Percentiles rank a stretch among this genome's conserved stretches.
These are phyloP conservation scores for Hypoxylon lenormandii DNA, from an alignment of 495 filamentous ascomycete genomes.

Conservation along the genomic window DNA sequence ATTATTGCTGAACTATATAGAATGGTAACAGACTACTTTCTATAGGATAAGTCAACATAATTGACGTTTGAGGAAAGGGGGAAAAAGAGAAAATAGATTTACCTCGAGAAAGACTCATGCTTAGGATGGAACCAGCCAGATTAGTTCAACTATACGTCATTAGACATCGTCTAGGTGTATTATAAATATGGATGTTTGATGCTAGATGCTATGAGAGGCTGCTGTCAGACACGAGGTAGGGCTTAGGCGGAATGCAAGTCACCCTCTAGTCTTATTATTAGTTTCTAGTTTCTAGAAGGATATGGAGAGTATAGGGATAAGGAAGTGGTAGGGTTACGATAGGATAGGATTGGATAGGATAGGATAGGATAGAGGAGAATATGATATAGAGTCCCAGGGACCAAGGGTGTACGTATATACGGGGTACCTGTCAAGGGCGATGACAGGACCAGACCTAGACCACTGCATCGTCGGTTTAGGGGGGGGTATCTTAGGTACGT, in stretches of 20 bases:
- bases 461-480: too few relatives aligned
- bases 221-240: slow-evolving; percentile 13
- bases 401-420: too few relatives aligned
- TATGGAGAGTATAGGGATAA: background rate
- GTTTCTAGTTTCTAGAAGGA: background rate
- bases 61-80: background rate
- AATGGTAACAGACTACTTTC: background rate
- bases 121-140: slow-evolving; percentile 3
- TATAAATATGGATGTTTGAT: slow-evolving; percentile 21
- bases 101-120: slow-evolving; percentile 21
- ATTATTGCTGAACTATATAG: slow-evolving; percentile 18
- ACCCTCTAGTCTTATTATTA: background rate
- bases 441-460: too few relatives aligned
- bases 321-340: too few relatives aligned
- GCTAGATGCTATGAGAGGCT: background rate
- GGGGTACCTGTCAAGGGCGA: too few relatives aligned
- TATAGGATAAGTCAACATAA: slow-evolving; percentile 6
- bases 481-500: too few relatives aligned
- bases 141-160: slow-evolving; percentile 29
- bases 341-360: too few relatives aligned
- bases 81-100: slow-evolving; percentile 1
- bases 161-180: slow-evolving; percentile 19
- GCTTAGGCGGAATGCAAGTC: background rate
- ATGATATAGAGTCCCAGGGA: too few relatives aligned
- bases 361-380: too few relatives aligned